phyloP scores from a whole-genome alignment of 208 protist species.

The Angomonas deanei region DNA sequence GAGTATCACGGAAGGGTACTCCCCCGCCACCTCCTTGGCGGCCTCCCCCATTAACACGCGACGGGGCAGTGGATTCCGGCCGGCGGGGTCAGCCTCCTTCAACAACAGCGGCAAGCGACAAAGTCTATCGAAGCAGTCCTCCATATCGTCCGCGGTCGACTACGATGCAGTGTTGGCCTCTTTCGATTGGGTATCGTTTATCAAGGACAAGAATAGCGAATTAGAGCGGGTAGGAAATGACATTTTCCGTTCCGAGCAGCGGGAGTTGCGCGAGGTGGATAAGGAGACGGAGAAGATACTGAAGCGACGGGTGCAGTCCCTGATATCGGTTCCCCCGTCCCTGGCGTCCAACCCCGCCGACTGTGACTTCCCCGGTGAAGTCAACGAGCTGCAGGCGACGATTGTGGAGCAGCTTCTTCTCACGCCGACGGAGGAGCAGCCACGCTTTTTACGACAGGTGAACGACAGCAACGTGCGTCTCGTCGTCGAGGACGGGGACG shows the following conservation, averaged over 20 bases:
- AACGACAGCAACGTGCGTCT: constrained; percentile 79
- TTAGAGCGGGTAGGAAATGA: constrained; percentile 16
- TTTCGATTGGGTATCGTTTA: constrained; percentile 45
- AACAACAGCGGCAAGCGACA: neutral
- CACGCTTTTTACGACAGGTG: constrained; percentile 67
- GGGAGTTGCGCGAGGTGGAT: constrained; percentile 50
- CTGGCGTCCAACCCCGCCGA: constrained; percentile 51
- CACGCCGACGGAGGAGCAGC: constrained; percentile 52
- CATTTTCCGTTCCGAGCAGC: constrained; percentile 2
- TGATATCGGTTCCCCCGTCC: constrained; percentile 50
- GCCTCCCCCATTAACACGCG: neutral
- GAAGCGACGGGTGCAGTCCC: constrained; percentile 38
- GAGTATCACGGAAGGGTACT: constrained; percentile 47
- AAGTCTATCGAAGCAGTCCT: constrained; percentile 1
- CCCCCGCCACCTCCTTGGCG: neutral
- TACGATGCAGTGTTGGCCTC: constrained; percentile 1
- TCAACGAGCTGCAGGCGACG: constrained; percentile 68
- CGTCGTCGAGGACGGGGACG: constrained; percentile 43
- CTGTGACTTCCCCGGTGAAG: constrained; percentile 67
- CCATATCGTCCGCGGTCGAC: neutral
- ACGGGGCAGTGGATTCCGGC: constrained; percentile 11
- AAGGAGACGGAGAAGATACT: constrained; percentile 70
- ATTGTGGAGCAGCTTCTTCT: constrained; percentile 84
- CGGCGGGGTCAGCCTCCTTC: neutral
- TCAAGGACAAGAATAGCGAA: constrained; percentile 14